phyloP scores from a whole-genome alignment of 2,329 filamentous ascomycete genomes.

The Tolypocladium cylindrosporum region DNA sequence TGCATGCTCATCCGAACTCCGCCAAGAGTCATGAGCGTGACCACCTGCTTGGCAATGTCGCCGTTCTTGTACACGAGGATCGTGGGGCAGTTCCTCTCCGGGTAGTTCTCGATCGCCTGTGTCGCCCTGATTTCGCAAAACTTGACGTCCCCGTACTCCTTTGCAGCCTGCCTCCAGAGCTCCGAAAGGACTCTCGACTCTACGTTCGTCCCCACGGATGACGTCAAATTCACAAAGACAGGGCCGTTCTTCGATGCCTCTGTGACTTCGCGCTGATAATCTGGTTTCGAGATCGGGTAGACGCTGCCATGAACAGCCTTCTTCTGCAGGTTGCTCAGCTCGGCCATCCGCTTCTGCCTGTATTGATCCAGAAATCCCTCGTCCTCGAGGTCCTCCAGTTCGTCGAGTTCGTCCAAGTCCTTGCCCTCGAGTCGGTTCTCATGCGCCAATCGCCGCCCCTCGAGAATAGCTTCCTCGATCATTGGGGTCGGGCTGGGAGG shows the following conservation, averaged over 20 bases:
- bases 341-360: slow-evolving; percentile 75
- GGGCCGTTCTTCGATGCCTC: slow-evolving; percentile 66
- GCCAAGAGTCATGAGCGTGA: slow-evolving; percentile 74
- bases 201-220: slow-evolving; percentile 65
- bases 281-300: slow-evolving; percentile 88
- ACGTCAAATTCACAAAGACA: slow-evolving; percentile 73
- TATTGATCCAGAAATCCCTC: slow-evolving; percentile 85
- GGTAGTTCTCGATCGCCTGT: slow-evolving; percentile 94
- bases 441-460: slow-evolving; percentile 74
- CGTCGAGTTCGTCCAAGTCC: slow-evolving; percentile 85
- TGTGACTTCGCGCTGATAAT: slow-evolving; percentile 85
- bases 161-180: slow-evolving; percentile 75
- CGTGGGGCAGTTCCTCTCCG: slow-evolving; percentile 88
- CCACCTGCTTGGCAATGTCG: slow-evolving; percentile 82
- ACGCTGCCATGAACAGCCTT: slow-evolving; percentile 80
- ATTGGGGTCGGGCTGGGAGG: slow-evolving; percentile 89
- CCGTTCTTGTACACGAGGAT: slow-evolving; percentile 87
- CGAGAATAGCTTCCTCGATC: slow-evolving; percentile 86
- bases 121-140: slow-evolving; percentile 92
- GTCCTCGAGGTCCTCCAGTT: slow-evolving; percentile 91
- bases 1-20: slow-evolving; percentile 61
- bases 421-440: slow-evolving; percentile 92
- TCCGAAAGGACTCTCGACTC: slow-evolving; percentile 78
- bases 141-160: slow-evolving; percentile 86
- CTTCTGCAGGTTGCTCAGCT: slow-evolving; percentile 65